phyloP scores from a whole-genome alignment of 768 basidiomycete genomes.

The Porphyrellus cyaneotinctus region DNA sequence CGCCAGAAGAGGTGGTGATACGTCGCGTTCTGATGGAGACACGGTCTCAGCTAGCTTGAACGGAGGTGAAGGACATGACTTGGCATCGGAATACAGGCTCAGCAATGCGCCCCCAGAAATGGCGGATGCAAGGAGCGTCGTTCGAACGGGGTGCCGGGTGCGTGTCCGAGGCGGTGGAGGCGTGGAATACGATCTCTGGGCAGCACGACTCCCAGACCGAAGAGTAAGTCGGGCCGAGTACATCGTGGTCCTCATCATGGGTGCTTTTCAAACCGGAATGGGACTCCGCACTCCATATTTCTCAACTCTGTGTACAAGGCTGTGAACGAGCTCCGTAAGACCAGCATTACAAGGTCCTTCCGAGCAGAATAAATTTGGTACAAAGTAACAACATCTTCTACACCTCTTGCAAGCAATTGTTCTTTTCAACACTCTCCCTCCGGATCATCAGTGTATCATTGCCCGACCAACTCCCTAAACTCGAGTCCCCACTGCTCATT shows the following conservation, averaged over 20 bases:
- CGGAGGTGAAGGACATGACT: constrained; percentile 22
- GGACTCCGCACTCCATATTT: too few relatives aligned
- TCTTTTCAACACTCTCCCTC: not conserved
- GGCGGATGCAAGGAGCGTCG: constrained; percentile 13
- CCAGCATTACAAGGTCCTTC: not conserved
- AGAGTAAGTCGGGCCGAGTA: not conserved
- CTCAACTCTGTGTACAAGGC: too few relatives aligned
- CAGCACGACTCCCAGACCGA: not conserved
- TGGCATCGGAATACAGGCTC: constrained; percentile 26
- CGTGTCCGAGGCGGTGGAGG: constrained; percentile 1
- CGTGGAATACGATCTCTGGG: constrained; percentile 9
- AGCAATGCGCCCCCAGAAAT: constrained; percentile 17
- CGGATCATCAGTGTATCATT: constrained; percentile 18
- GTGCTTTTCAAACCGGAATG: not conserved
- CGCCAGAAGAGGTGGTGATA: constrained; percentile 28
- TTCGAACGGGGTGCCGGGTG: constrained; percentile 6
- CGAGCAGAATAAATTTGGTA: too few relatives aligned
- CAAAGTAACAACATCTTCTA: too few relatives aligned
- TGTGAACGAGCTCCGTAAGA: too few relatives aligned
- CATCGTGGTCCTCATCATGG: constrained; percentile 3
- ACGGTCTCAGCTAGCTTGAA: constrained; percentile 7
- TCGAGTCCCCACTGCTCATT: constrained; percentile 63
- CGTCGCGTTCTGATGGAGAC: not conserved
- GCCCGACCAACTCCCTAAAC: constrained; percentile 39
- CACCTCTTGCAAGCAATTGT: not conserved